Evolutionary conservation across 2,329 filamentous ascomycete genomes (phyloP).

Genomic region (Dactylellina leptospora): DNA sequence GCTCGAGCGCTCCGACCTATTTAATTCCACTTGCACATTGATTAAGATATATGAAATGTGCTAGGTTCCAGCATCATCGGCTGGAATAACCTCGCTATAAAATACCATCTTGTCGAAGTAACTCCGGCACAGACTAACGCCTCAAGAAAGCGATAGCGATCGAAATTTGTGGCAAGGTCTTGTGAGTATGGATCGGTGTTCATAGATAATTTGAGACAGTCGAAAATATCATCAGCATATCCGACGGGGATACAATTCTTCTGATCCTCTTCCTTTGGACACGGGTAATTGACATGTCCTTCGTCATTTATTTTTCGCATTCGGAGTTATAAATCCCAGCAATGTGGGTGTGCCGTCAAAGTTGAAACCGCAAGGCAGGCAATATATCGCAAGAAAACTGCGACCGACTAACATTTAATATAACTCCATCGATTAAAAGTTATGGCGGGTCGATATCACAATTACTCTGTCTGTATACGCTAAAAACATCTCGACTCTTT

Average conservation of each 20-base stretch:
- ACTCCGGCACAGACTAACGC: not conserved
- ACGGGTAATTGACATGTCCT: not conserved
- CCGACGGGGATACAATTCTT: conserved; percentile 1
- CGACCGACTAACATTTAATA: too few species aligned
- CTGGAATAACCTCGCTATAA: not conserved
- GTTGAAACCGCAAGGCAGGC: not conserved
- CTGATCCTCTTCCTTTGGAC: not conserved
- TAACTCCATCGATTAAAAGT: too few species aligned
- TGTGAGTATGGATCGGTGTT: too few species aligned
- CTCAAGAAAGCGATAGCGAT: too few species aligned
- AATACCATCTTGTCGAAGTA: not conserved
- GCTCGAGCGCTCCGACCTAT: not conserved
- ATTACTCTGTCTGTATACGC: too few species aligned
- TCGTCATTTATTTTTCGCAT: not conserved
- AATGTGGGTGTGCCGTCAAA: not conserved
- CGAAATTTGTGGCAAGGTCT: too few species aligned
- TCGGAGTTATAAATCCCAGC: not conserved
- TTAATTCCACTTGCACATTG: not conserved
- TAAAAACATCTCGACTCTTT: too few species aligned
- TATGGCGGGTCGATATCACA: too few species aligned
- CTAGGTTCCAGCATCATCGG: conserved; percentile 5
- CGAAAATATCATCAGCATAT: not conserved
- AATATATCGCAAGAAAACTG: too few species aligned
- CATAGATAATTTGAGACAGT: too few species aligned
- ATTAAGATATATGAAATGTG: too few species aligned